These are phyloP conservation scores for Barnettozyma salicaria DNA, from an alignment of 805 yeast species.

Conservation along the genomic window DNA sequence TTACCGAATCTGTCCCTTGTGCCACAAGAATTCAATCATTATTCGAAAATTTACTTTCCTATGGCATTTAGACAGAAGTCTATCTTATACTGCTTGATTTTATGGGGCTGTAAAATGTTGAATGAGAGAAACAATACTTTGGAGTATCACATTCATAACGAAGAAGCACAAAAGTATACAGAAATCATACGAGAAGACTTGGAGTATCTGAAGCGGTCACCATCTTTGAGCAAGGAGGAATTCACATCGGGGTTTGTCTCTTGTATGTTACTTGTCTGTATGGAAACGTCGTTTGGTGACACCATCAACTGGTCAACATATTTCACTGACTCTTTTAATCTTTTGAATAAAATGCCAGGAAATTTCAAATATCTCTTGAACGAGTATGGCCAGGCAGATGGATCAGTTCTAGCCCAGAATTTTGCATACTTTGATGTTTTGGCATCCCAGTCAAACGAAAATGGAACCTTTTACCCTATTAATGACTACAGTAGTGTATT, in stretches of 20 bases:
- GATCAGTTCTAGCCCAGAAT: conserved; percentile 22
- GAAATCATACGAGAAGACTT: conserved; percentile 4
- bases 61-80: conserved; percentile 39
- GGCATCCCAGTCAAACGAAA: conserved; percentile 24
- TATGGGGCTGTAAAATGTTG: conserved; percentile 43
- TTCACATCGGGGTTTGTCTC: conserved; percentile 16
- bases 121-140: conserved; percentile 9
- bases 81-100: conserved; percentile 40
- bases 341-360: conserved; percentile 21
- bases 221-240: conserved; percentile 16
- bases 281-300: conserved; percentile 24
- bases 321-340: conserved; percentile 16
- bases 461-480: conserved; percentile 26
- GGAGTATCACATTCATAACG: conserved; percentile 12
- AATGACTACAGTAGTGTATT: conserved; percentile 17
- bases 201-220: conserved; percentile 23
- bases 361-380: conserved; percentile 13
- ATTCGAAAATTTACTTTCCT: conserved; percentile 38
- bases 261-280: conserved; percentile 19
- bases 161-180: conserved; percentile 14
- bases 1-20: conserved; percentile 36
- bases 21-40: conserved; percentile 40
- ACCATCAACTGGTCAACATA: conserved; percentile 19
- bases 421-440: conserved; percentile 22
- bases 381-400: conserved; percentile 13